A percentile compares a stretch with the other conserved stretches of the same genome.
These are phyloP conservation scores for Pyrenula massariospora DNA, from an alignment of 495 filamentous ascomycete genomes.

Conservation along the genomic window DNA sequence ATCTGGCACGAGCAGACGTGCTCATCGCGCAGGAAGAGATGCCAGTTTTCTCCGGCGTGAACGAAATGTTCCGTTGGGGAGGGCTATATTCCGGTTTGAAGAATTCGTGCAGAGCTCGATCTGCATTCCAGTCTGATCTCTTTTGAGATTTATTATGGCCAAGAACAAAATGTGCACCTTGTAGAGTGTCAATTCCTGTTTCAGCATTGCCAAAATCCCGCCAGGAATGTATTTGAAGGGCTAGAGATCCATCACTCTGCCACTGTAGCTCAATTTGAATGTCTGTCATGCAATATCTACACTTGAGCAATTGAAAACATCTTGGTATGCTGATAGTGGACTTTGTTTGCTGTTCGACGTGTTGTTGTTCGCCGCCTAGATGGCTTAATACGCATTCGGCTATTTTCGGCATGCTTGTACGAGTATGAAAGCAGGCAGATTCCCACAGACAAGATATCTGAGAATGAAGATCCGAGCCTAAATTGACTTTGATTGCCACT, in stretches of 20 bases:
- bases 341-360: not conserved
- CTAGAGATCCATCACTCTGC: not conserved
- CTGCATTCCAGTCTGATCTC: not conserved
- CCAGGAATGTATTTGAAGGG: not conserved
- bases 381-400: not conserved
- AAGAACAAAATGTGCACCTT: not conserved
- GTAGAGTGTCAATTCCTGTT: not conserved
- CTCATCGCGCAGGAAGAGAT: not conserved
- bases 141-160: not conserved
- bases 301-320: not conserved
- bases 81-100: not conserved
- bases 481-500: not conserved
- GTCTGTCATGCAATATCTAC: not conserved
- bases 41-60: not conserved
- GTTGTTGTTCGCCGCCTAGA: not conserved
- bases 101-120: not conserved
- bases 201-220: not conserved
- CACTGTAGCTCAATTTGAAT: not conserved
- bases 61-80: not conserved
- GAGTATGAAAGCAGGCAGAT: not conserved
- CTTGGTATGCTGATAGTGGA: not conserved
- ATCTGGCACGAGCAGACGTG: not conserved
- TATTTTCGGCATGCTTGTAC: not conserved
- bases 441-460: not conserved
- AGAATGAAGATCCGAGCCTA: not conserved